Percentiles rank a stretch among this genome's conserved stretches.
Evolutionary conservation across 2,329 filamentous ascomycete species (phyloP).

Genomic region (Talaromyces sp.): DNA sequence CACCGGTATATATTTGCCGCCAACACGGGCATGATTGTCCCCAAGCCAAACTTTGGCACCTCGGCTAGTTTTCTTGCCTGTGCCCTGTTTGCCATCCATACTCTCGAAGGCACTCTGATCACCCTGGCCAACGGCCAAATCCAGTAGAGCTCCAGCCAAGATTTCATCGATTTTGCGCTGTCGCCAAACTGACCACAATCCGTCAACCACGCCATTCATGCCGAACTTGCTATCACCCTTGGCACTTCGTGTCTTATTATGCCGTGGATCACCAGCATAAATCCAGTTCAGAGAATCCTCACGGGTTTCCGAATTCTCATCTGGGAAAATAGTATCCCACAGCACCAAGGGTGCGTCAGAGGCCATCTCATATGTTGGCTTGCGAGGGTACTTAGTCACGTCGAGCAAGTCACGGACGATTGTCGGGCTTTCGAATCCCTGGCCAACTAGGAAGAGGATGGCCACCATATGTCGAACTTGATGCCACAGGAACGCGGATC

Average conservation of each 20-base stretch:
- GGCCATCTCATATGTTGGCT: constrained; percentile 88
- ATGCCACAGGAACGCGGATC: constrained; percentile 95
- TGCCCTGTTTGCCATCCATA: constrained; percentile 24
- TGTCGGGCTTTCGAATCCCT: constrained; percentile 76
- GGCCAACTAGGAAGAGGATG: constrained; percentile 87
- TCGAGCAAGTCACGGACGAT: constrained; percentile 78
- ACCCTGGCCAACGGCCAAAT: constrained; percentile 56
- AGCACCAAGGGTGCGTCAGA: constrained; percentile 86
- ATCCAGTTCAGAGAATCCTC: constrained; percentile 74
- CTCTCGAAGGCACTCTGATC: constrained; percentile 34
- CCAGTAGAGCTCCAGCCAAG: constrained; percentile 72
- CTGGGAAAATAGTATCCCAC: constrained; percentile 92
- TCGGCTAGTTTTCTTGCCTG: constrained; percentile 32
- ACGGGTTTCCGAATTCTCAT: constrained; percentile 48
- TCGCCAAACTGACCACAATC: constrained; percentile 82
- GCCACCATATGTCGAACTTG: constrained; percentile 95
- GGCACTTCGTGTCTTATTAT: constrained; percentile 40
- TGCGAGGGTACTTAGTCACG: constrained; percentile 67
- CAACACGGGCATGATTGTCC: constrained; percentile 55
- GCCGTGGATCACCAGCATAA: constrained; percentile 69
- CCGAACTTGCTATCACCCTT: constrained; percentile 65
- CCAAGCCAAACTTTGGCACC: constrained; percentile 63
- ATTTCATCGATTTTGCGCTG: constrained; percentile 87
- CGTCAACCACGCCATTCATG: constrained; percentile 67
- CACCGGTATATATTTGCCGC: constrained; percentile 61